phyloP scores from a whole-genome alignment of 345 rosid genomes.

The Leavenworthia alabamica region DNA sequence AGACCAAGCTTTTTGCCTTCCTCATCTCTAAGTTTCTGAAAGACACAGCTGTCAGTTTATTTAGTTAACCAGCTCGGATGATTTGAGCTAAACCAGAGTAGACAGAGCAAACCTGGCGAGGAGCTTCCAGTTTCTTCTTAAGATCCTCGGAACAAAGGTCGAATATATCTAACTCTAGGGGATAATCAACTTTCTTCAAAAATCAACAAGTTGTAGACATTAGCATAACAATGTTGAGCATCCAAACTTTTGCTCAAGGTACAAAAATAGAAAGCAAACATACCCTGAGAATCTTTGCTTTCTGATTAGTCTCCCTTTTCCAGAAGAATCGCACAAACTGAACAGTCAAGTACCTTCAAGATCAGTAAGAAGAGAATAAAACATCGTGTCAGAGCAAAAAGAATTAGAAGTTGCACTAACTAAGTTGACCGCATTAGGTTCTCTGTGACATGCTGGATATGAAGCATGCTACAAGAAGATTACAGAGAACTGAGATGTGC shows the following conservation, averaged over 20 bases:
- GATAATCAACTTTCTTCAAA: slow-evolving; percentile 94
- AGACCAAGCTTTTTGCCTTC: slow-evolving; percentile 85
- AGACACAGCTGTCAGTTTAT: slow-evolving; percentile 3
- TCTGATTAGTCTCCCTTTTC: slow-evolving; percentile 98
- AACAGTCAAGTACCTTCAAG: slow-evolving; percentile 83
- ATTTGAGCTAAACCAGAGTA: neutral
- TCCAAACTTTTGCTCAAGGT: neutral
- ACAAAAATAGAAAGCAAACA: slow-evolving; percentile 4
- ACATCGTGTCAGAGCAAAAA: neutral
- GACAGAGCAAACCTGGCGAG: slow-evolving; percentile 62
- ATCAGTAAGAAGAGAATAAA: slow-evolving; percentile 7
- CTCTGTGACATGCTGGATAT: neutral
- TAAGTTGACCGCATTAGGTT: neutral
- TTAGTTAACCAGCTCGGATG: neutral
- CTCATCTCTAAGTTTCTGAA: slow-evolving; percentile 73
- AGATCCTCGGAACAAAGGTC: slow-evolving; percentile 92
- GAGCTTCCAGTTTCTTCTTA: slow-evolving; percentile 62
- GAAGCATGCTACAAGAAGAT: neutral
- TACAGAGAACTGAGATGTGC: neutral
- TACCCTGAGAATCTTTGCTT: slow-evolving; percentile 97
- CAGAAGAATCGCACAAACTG: slow-evolving; percentile 99
- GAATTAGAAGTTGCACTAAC: neutral
- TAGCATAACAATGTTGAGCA: neutral
- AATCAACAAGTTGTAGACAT: slow-evolving; percentile 5
- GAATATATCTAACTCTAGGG: slow-evolving; percentile 80